Evolutionary conservation across 805 yeast species (phyloP).

Genomic region (Peterozyma toletana): DNA sequence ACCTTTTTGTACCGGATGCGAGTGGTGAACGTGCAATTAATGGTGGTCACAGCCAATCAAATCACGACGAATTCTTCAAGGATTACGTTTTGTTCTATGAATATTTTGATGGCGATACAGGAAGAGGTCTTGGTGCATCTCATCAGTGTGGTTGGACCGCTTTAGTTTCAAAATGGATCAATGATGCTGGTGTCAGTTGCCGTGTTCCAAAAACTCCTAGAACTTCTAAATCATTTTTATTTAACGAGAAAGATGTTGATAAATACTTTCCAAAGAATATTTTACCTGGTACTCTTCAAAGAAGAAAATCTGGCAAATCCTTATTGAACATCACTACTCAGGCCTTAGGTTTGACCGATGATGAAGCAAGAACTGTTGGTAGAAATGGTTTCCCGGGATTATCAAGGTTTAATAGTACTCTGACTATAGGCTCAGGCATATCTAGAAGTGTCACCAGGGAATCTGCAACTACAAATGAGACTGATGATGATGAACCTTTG

Average conservation of each 20-base stretch:
- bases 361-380: slow-evolving; percentile 33
- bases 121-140: slow-evolving; percentile 87
- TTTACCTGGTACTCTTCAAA: slow-evolving; percentile 43
- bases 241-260: slow-evolving; percentile 13
- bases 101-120: slow-evolving; percentile 91
- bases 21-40: slow-evolving; percentile 64
- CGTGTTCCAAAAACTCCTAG: slow-evolving; percentile 39
- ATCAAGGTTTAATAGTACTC: slow-evolving; percentile 15
- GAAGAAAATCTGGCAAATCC: slow-evolving; percentile 74
- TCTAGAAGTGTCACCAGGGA: slow-evolving; percentile 11
- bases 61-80: slow-evolving; percentile 61
- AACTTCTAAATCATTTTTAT: slow-evolving; percentile 21
- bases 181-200: slow-evolving; percentile 75
- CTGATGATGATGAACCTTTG: background rate
- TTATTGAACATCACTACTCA: slow-evolving; percentile 61
- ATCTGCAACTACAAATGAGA: slow-evolving; percentile 2
- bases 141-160: slow-evolving; percentile 98
- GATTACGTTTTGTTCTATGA: slow-evolving; percentile 78
- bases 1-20: slow-evolving; percentile 63
- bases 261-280: slow-evolving; percentile 38
- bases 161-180: slow-evolving; percentile 84
- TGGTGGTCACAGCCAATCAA: slow-evolving; percentile 50
- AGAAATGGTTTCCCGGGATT: slow-evolving; percentile 20
- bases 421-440: slow-evolving; percentile 1
- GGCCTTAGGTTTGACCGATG: slow-evolving; percentile 59